Evolutionary conservation across 768 basidiomycete genomes (phyloP), one percentile per base, ranked within the genome.

Genomic region (Boletus subparvulus): DNA sequence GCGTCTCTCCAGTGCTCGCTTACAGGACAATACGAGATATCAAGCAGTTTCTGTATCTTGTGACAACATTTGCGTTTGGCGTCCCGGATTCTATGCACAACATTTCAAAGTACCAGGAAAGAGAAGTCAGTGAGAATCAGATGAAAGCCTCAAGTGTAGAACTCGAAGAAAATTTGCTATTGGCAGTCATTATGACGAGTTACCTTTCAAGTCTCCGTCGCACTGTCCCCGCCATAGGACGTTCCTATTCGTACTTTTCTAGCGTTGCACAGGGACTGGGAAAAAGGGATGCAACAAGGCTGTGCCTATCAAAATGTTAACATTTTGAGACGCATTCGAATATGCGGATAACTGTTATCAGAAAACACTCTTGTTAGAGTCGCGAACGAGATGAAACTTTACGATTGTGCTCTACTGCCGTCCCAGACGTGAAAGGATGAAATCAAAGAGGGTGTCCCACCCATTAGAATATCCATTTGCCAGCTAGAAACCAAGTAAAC

Each of bases 331-430:
- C 48, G 30, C 30, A 52, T 19, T 60, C 42, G 39, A 49, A 55
- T 55, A 46, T 39, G 42, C 13, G 45, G 57, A 52, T 61, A 67
- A 65, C 53, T 19, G 46, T 58, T 64, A 57, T 47, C 55, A 50
- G 14, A 37, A 42, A 52, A 53, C n/a, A 17, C 36, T 28, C 6
- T 9, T 10, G 36, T 41, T 24, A 17, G 17, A 32, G 7, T 19
- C 12, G 21, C 6, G n/a, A 32, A n/a, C 2, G 17, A 10, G 26
- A 35, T 19, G 4, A 32, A 35, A 40, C 19, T 10, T 39, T 37
- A 46, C 33, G 14, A 35, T 35, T 16, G 6, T 26, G 32, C 1
- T 21, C 32, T 43, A 28, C 24, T 26, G 37, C 16, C 26, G 11
- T 35, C 41, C 14, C 30, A 36, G 11, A n/a, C 16, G 11, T n/a